Evolutionary conservation across 352 stramenopile species (phyloP).

Genomic region (Pythium biforme): DNA sequence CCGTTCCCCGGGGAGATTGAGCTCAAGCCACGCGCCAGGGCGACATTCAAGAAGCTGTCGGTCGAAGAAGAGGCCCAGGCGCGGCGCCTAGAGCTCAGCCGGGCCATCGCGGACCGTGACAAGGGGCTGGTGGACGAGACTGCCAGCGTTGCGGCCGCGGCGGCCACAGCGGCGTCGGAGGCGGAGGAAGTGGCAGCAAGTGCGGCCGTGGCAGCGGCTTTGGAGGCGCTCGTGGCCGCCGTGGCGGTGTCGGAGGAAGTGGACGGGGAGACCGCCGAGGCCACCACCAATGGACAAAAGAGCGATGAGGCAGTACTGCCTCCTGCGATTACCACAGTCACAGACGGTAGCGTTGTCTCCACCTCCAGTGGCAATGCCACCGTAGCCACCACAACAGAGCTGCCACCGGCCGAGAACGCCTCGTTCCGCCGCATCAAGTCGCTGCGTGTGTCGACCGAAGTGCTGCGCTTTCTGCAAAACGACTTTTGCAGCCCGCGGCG

Average conservation of each 20-base stretch:
- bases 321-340: too few relatives aligned
- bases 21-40: slow-evolving; percentile 50
- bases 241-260: too few relatives aligned
- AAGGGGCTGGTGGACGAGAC: slow-evolving; percentile 43
- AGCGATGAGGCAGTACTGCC: too few relatives aligned
- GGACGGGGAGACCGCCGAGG: not conserved
- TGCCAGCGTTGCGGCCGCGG: not conserved
- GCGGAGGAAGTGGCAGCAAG: not conserved
- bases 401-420: not conserved
- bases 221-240: not conserved
- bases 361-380: too few relatives aligned
- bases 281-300: not conserved
- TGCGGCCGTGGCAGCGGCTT: not conserved
- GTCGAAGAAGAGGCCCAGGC: slow-evolving; percentile 72
- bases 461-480: slow-evolving; percentile 67
- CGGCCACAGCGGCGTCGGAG: not conserved
- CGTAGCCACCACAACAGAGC: not conserved
- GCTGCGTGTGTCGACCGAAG: slow-evolving; percentile 56
- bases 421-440: slow-evolving; percentile 49
- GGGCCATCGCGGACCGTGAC: slow-evolving; percentile 58
- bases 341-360: too few relatives aligned
- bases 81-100: slow-evolving; percentile 53
- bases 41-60: slow-evolving; percentile 80
- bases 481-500: slow-evolving; percentile 60
- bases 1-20: slow-evolving; percentile 53